Evolutionary conservation across 345 rosid species (phyloP), one percentile per base, ranked within the genome.

Genomic region (Brassica nigra): DNA sequence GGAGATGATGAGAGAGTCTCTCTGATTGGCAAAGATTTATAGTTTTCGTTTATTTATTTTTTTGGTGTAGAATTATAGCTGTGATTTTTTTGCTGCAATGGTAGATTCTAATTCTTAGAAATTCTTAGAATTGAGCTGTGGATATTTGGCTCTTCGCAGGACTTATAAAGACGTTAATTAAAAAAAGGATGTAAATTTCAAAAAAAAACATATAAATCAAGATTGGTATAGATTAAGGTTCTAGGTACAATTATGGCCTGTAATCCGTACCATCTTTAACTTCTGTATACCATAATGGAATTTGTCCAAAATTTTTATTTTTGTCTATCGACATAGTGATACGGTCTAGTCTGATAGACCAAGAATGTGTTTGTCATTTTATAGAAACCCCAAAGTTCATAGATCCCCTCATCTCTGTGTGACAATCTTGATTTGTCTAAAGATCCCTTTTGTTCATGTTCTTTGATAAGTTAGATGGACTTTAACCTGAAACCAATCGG

Each of bases 401-500:
- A 33, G 66, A 78, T 33, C 18, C 63, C 30, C 55, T 62, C 28
- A 9, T 62, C 71, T 78, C 76, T 54, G 63, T 77, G 29, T 69
- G 62, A 8, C 74, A 16, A 6, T 68, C 47, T 57, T 57, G 79
- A 67, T 58, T 37, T 39, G 12, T 5, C 8, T 67, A 57, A 10
- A 10, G 44, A 55, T 20, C 18, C 66, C 18, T 61, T 18, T 66
- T 66, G 29, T 66, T 52, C 14, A 9, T 55, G 42, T 23, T 23
- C 27, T 23, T 23, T 23, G 27, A 23, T 23, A 23, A 23, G 27
- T 1, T 23, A 23, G 27, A 23, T 23, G 27, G 27, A 1, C 27
- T 23, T 23, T 1, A 23, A 23, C 27, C 27, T 23, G 1, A 23
- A 23, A 23, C 27, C 27, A 23, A 23, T 23, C 1, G 1, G 27